Evolutionary conservation across 345 rosid species (phyloP).

Genomic region (Kernera saxatilis): DNA sequence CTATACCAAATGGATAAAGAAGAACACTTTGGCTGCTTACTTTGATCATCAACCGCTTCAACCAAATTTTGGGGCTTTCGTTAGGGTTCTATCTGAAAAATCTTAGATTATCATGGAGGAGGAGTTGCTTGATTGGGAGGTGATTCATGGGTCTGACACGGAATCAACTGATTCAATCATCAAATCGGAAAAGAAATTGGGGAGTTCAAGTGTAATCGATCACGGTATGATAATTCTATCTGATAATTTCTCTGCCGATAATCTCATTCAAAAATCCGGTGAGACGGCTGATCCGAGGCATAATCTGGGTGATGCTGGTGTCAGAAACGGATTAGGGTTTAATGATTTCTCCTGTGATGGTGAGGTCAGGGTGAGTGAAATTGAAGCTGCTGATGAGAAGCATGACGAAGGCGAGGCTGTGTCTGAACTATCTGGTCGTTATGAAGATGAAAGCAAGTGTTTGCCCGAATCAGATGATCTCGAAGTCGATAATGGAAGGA

Average conservation of each 20-base stretch:
- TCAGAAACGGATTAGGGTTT: background rate
- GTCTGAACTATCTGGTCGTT: too few species aligned
- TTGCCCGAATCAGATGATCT: background rate
- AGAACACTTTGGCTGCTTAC: background rate
- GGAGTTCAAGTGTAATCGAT: slow-evolving; percentile 37
- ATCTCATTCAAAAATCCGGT: slow-evolving; percentile 2
- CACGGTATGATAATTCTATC: slow-evolving; percentile 59
- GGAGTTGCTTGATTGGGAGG: slow-evolving; percentile 81
- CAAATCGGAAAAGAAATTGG: slow-evolving; percentile 10
- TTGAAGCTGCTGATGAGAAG: background rate
- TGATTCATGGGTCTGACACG: slow-evolving; percentile 48
- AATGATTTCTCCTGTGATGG: slow-evolving; percentile 21
- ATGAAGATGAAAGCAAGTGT: slow-evolving; percentile 13
- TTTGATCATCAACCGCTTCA: background rate
- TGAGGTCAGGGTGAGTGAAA: slow-evolving; percentile 29
- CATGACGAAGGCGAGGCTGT: slow-evolving; percentile 30
- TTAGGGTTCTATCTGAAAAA: background rate
- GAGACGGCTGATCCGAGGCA: slow-evolving; percentile 34
- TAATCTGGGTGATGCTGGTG: background rate
- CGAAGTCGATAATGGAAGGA: too few species aligned
- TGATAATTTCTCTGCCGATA: slow-evolving; percentile 70
- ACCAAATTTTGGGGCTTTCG: background rate
- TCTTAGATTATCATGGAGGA: slow-evolving; percentile 14
- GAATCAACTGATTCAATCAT: slow-evolving; percentile 30
- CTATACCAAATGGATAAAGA: slow-evolving; percentile 5